Conservation (phyloP, 2,329 filamentous ascomycete species). For the Scedosporium apiospermum region DNA sequence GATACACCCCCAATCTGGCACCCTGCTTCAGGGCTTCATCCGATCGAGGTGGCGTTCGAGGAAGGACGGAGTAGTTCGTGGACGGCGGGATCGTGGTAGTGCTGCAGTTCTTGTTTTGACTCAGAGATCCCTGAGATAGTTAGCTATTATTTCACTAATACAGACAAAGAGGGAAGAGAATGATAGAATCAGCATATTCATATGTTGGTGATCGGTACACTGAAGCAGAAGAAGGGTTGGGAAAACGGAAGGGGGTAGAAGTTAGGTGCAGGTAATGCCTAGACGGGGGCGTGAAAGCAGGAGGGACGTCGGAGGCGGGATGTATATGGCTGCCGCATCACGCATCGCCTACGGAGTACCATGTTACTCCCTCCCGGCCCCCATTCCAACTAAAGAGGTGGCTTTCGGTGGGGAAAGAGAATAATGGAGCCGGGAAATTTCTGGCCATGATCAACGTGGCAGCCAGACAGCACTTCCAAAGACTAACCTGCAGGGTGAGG, state of each 20-base stretch:
- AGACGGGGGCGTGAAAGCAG: neutral
- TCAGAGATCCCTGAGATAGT: too few species aligned
- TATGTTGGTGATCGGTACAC: too few species aligned
- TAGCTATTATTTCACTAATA: too few species aligned
- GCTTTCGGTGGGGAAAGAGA: conserved; percentile 1
- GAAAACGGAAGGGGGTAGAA: neutral
- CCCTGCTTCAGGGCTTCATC: neutral
- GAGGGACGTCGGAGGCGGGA: neutral
- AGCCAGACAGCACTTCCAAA: conserved; percentile 18
- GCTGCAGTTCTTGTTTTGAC: too few species aligned
- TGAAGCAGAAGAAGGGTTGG: too few species aligned
- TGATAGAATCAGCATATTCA: too few species aligned
- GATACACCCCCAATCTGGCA: neutral
- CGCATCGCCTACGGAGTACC: neutral
- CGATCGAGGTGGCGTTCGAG: neutral
- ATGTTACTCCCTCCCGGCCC: neutral
- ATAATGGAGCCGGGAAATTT: conserved; percentile 13
- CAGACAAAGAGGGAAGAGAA: too few species aligned
- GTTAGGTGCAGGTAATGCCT: neutral
- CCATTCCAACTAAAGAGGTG: conserved; percentile 6
- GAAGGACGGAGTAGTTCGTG: neutral
- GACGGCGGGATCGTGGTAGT: neutral
- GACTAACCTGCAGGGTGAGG: conserved; percentile 6
- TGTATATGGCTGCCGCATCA: neutral
- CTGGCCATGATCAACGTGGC: conserved; percentile 22